Percentiles rank a stretch among this genome's conserved stretches.
Evolutionary conservation across 2,329 filamentous ascomycete species (phyloP).

Genomic region (Ophiocordyceps camponoti-saundersi): DNA sequence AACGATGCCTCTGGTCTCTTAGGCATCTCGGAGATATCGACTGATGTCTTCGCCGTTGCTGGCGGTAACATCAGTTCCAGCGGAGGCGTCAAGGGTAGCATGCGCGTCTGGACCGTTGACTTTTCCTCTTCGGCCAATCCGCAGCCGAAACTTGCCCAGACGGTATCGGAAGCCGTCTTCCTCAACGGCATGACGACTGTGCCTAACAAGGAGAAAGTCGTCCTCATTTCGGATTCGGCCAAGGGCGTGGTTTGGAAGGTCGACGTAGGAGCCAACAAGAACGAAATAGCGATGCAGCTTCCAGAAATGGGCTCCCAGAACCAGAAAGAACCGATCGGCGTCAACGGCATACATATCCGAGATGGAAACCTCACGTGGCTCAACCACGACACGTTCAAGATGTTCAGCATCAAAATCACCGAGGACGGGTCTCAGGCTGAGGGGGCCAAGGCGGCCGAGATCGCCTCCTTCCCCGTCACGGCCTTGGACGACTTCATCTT

Average conservation of each 20-base stretch:
- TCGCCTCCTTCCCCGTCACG: neutral
- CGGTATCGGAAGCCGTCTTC: neutral
- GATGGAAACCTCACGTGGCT: neutral
- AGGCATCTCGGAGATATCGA: slow-evolving; percentile 1
- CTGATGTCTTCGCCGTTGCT: neutral
- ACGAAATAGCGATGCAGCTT: neutral
- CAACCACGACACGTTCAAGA: neutral
- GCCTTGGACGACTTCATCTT: neutral
- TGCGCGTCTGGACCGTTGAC: slow-evolving; percentile 1
- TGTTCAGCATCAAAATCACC: neutral
- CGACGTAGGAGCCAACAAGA: neutral
- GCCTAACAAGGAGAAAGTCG: neutral
- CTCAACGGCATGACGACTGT: slow-evolving; percentile 1
- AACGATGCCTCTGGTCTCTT: neutral
- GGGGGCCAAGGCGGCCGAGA: neutral
- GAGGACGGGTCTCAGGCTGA: neutral
- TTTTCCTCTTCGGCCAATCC: neutral
- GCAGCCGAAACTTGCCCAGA: neutral
- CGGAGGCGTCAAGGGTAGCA: neutral
- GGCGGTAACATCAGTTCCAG: slow-evolving; percentile 1
- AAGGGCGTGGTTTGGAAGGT: slow-evolving; percentile 1
- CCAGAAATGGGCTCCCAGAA: neutral
- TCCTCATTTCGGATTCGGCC: slow-evolving; percentile 1
- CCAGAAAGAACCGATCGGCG: neutral
- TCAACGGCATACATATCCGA: slow-evolving; percentile 2